Evolutionary conservation across 1,284 basidiomycete species (phyloP).

Genomic region (Cystobasidiaceae sp.): DNA sequence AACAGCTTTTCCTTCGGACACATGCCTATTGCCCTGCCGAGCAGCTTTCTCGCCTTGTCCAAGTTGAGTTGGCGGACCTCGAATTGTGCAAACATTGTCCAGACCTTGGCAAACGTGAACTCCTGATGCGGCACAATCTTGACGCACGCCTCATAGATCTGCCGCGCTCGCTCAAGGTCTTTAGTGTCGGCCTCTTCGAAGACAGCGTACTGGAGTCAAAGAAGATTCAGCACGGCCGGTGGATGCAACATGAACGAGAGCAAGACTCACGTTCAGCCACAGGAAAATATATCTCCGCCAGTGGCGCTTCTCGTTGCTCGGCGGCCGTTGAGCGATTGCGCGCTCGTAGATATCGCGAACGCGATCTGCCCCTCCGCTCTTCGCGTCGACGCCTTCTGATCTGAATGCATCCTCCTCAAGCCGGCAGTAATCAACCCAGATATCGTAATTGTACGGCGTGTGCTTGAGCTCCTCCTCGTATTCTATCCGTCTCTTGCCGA

Average conservation of each 20-base stretch:
- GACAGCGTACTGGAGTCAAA: constrained; percentile 68
- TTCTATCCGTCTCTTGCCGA: constrained; percentile 92
- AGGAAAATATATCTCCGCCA: constrained; percentile 93
- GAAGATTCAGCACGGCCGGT: not conserved
- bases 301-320: constrained; percentile 79
- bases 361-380: constrained; percentile 57
- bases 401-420: constrained; percentile 80
- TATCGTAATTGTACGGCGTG: constrained; percentile 89
- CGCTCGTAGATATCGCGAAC: constrained; percentile 93
- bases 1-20: constrained; percentile 91
- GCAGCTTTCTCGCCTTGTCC: constrained; percentile 74
- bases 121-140: constrained; percentile 87
- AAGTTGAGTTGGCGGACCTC: constrained; percentile 83
- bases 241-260: constrained; percentile 36
- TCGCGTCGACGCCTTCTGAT: constrained; percentile 59
- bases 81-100: constrained; percentile 85
- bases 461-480: constrained; percentile 90
- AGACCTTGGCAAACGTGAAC: constrained; percentile 96
- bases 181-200: constrained; percentile 96
- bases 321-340: constrained; percentile 92
- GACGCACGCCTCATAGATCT: constrained; percentile 87
- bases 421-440: constrained; percentile 95
- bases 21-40: constrained; percentile 89
- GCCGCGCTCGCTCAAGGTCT: constrained; percentile 76
- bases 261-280: constrained; percentile 37